Conservation (phyloP, 1,284 basidiomycete species). For the Trichosporon faecale region DNA sequence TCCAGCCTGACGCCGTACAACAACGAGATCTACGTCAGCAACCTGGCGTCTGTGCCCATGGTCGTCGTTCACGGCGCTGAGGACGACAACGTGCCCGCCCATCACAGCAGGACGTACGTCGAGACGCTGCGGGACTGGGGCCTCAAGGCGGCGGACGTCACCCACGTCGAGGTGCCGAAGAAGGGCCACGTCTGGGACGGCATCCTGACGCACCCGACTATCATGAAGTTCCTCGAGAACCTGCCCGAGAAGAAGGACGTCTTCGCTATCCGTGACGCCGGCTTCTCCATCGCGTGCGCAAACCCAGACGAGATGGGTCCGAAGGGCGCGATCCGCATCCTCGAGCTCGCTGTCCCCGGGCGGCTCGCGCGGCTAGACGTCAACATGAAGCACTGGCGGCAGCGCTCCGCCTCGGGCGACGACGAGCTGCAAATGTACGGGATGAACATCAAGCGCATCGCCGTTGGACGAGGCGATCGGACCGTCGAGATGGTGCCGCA, state of each 20-base stretch:
- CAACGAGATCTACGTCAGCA: slow-evolving; percentile 78
- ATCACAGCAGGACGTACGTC: slow-evolving; percentile 40
- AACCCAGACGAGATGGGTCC: slow-evolving; percentile 51
- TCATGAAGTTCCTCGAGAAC: slow-evolving; percentile 36
- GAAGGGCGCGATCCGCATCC: slow-evolving; percentile 49
- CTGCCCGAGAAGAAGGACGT: slow-evolving; percentile 24
- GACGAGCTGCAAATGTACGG: slow-evolving; percentile 30
- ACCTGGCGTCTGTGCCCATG: slow-evolving; percentile 63
- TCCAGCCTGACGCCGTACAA: slow-evolving; percentile 73
- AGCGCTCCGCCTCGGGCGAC: neutral
- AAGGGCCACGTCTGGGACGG: slow-evolving; percentile 52
- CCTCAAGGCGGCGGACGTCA: slow-evolving; percentile 13
- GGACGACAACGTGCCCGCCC: slow-evolving; percentile 48
- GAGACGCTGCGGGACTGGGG: slow-evolving; percentile 35
- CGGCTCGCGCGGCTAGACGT: slow-evolving; percentile 43
- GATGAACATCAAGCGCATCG: slow-evolving; percentile 40
- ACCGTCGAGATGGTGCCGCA: neutral
- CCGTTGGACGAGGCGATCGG: slow-evolving; percentile 10
- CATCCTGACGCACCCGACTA: slow-evolving; percentile 41
- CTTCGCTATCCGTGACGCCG: slow-evolving; percentile 30
- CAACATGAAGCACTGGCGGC: slow-evolving; percentile 39
- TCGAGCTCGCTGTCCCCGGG: slow-evolving; percentile 49
- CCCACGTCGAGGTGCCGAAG: slow-evolving; percentile 44
- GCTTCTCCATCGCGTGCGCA: slow-evolving; percentile 50
- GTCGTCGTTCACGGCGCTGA: slow-evolving; percentile 73